Base-by-base conservation (phyloP, 2,329 filamentous ascomycete genomes). In the Curvularia sp. region DNA sequence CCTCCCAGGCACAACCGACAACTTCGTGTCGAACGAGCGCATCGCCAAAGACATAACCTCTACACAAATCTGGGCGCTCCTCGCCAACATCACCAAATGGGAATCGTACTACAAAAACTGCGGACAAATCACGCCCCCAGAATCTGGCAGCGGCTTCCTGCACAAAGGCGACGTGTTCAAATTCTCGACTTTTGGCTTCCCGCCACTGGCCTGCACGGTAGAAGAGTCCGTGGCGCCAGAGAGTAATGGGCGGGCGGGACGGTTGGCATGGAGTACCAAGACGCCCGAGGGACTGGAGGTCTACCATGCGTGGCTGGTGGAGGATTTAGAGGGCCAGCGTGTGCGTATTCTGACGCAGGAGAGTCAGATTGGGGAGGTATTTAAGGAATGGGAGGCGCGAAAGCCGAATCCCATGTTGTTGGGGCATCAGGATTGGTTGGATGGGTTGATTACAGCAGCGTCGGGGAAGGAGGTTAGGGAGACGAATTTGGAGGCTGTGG, bases 371-470 rank as follows among this genome's bases (percentile, higher is more conserved):
- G 75, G 75, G 3, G 57, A 61, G 50, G 58, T 72, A 0, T 73
- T 73, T 22, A 63, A 58, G 42, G 63, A 73, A 12, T 62, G 70
- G 59, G 65, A 64, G 39, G 60, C 26, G 15, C 57, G 62, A 50
- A 75, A 71, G 59, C 75, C 75, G 42, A 76, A 77, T 55, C 61
- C 61, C 38, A 75, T 77, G 74, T 57, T 77, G n/a, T 47, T 74
- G 22, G 75, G 74, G 5, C 75, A 77, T 57, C 74, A 77, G 57
- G 74, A 77, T 52, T 77, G 75, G 75, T 53, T 76, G 49, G 74
- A 77, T 51, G 75, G 75, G 2, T 33, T 77, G 42, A 65, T 77
- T 13, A 66, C 58, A 18, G 65, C 64, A 24, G 72, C 69, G 7
- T 66, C 51, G 30, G 70, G 62, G 2, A 58, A 61, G 42, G 30